A percentile compares a stretch with the other conserved stretches of the same genome.
phyloP scores from a whole-genome alignment of 1,284 basidiomycete genomes.

The Mixia osmundae region DNA sequence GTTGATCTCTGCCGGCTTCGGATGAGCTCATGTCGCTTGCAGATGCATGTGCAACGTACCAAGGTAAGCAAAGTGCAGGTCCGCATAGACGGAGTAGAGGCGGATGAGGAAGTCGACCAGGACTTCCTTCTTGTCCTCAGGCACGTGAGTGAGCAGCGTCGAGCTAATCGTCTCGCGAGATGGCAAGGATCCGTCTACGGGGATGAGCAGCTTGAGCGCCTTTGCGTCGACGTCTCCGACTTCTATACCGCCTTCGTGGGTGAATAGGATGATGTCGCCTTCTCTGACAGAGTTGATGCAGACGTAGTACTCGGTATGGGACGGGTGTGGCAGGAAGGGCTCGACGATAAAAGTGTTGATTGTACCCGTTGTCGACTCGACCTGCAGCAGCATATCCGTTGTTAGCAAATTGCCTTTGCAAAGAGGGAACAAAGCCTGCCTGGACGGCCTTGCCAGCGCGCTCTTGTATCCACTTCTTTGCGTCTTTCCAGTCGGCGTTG shows the following conservation, averaged over 20 bases:
- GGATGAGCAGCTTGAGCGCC: constrained; percentile 69
- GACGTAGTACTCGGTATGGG: constrained; percentile 90
- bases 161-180: constrained; percentile 46
- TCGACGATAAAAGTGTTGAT: constrained; percentile 89
- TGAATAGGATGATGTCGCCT: constrained; percentile 92
- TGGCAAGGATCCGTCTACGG: constrained; percentile 47
- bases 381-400: constrained; percentile 27
- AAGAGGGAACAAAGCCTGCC: constrained; percentile 26
- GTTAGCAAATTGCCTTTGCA: constrained; percentile 1
- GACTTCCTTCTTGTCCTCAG: constrained; percentile 53
- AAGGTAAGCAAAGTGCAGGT: constrained; percentile 57
- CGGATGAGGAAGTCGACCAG: constrained; percentile 83
- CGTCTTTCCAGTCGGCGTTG: constrained; percentile 71
- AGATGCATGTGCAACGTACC: no score
- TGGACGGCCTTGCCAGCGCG: constrained; percentile 83
- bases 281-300: constrained; percentile 92
- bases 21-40: no score
- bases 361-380: constrained; percentile 78
- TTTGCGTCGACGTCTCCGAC: constrained; percentile 97
- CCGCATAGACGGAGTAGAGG: constrained; percentile 85
- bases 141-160: constrained; percentile 54
- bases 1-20: no score
- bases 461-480: constrained; percentile 49
- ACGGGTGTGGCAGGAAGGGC: constrained; percentile 87
- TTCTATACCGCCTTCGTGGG: constrained; percentile 96